Conservation (phyloP, 1,284 basidiomycete species). For the Coniferiporia weirii region DNA sequence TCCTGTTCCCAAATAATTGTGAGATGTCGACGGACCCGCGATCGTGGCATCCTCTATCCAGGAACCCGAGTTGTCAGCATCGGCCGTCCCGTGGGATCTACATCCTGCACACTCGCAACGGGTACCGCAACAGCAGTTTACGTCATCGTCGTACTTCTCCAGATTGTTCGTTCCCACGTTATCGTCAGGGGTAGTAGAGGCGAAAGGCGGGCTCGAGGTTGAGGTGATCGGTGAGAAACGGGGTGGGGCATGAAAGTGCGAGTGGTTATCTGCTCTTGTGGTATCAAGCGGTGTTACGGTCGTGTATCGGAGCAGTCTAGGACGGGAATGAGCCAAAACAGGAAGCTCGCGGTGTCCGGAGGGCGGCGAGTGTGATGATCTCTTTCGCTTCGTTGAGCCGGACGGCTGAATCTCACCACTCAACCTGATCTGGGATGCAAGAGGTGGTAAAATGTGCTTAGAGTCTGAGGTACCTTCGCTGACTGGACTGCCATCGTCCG, state of each 20-base stretch:
- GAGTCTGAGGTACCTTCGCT: background rate
- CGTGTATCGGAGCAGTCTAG: background rate
- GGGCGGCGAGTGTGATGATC: constrained; percentile 1
- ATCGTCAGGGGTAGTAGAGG: background rate
- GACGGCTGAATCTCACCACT: background rate
- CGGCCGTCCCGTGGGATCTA: constrained; percentile 53
- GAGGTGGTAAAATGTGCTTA: background rate
- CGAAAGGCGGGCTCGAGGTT: background rate
- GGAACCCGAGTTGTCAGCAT: background rate
- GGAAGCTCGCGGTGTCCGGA: background rate
- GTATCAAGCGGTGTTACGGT: background rate
- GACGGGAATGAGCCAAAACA: background rate
- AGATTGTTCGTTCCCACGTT: background rate
- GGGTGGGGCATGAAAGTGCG: background rate
- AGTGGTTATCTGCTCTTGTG: background rate
- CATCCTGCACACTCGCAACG: constrained; percentile 72
- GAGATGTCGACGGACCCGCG: background rate
- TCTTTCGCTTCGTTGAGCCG: background rate
- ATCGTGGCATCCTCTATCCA: constrained; percentile 8
- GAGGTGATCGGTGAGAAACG: background rate
- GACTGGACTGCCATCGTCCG: background rate
- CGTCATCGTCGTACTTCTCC: constrained; percentile 48
- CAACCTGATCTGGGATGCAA: background rate
- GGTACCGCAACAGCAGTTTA: constrained; percentile 66
- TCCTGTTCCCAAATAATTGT: no score